phyloP scores from a whole-genome alignment of 805 yeast genomes.

The Lipomyces kockii region DNA sequence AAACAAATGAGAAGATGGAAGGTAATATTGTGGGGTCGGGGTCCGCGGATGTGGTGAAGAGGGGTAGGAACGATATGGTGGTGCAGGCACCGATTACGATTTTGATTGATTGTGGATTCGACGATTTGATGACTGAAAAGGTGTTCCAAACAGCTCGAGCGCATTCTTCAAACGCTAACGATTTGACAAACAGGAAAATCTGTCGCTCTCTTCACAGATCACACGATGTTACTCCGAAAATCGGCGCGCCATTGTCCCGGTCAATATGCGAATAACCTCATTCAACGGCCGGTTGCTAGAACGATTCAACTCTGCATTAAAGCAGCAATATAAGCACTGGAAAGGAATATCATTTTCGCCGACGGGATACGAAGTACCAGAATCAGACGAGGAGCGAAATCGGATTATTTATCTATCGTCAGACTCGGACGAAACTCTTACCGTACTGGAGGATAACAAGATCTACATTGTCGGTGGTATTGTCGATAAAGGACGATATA shows the following conservation, averaged over 20 bases:
- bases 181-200: slow-evolving; percentile 44
- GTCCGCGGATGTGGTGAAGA: slow-evolving; percentile 33
- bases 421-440: slow-evolving; percentile 75
- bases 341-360: slow-evolving; percentile 59
- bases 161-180: background rate
- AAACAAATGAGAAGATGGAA: slow-evolving; percentile 45
- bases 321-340: slow-evolving; percentile 68
- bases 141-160: slow-evolving; percentile 39
- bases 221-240: slow-evolving; percentile 82
- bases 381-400: slow-evolving; percentile 36
- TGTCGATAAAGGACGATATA: slow-evolving; percentile 83
- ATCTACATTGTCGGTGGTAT: slow-evolving; percentile 94
- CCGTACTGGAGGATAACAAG: slow-evolving; percentile 64
- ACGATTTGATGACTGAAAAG: slow-evolving; percentile 81
- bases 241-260: slow-evolving; percentile 60
- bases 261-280: slow-evolving; percentile 64
- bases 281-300: slow-evolving; percentile 67
- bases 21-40: slow-evolving; percentile 32
- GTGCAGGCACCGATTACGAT: slow-evolving; percentile 44
- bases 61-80: slow-evolving; percentile 46
- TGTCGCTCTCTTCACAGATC: slow-evolving; percentile 77
- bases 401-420: slow-evolving; percentile 73
- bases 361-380: slow-evolving; percentile 47
- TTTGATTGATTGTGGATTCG: slow-evolving; percentile 88
- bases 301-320: slow-evolving; percentile 68